phyloP scores from a whole-genome alignment of 2,329 filamentous ascomycete species.

The Alternaria alternata region DNA sequence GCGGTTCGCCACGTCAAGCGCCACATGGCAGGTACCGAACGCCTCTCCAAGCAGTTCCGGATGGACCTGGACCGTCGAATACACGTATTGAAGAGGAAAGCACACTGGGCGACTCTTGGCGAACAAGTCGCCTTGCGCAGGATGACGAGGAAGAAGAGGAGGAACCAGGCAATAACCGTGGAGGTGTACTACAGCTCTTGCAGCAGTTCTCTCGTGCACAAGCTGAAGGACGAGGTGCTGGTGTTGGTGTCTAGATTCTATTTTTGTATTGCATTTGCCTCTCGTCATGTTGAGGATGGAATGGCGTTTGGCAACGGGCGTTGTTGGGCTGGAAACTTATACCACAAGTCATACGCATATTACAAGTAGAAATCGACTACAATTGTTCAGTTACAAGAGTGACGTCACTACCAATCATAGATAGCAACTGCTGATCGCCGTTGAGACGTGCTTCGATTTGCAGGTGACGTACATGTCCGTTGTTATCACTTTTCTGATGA shows the following conservation, averaged over 20 bases:
- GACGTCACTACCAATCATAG: background rate
- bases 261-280: slow-evolving; percentile 13
- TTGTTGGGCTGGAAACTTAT: slow-evolving; percentile 3
- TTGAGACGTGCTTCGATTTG: background rate
- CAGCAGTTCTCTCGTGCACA: slow-evolving; percentile 73
- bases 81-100: slow-evolving; percentile 60
- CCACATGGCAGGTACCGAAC: slow-evolving; percentile 56
- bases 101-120: slow-evolving; percentile 68
- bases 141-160: slow-evolving; percentile 61
- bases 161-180: slow-evolving; percentile 53
- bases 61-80: slow-evolving; percentile 16
- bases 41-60: slow-evolving; percentile 33
- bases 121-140: slow-evolving; percentile 52
- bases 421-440: background rate
- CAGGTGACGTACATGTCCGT: background rate
- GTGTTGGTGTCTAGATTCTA: slow-evolving; percentile 39
- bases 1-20: slow-evolving; percentile 56
- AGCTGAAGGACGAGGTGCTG: slow-evolving; percentile 56
- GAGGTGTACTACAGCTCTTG: slow-evolving; percentile 70
- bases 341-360: slow-evolving; percentile 8
- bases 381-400: background rate
- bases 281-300: background rate
- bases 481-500: background rate
- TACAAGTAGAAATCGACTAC: background rate
- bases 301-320: slow-evolving; percentile 1